Percentiles rank a stretch among this genome's conserved stretches.
Evolutionary conservation across 2,329 filamentous ascomycete genomes (phyloP).

Genomic region (Eurotiales sp.): DNA sequence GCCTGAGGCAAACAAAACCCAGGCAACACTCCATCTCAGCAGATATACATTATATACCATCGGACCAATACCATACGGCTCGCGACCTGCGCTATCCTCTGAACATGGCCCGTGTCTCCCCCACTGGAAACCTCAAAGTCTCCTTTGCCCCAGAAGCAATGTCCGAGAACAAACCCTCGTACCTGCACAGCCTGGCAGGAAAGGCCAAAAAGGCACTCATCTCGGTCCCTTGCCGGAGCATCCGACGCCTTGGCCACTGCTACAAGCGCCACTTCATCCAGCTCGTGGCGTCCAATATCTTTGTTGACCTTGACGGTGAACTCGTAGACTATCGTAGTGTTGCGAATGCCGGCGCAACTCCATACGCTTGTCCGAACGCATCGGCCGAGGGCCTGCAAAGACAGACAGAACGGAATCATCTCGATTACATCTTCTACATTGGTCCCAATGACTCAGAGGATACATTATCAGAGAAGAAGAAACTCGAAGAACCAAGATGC

Average conservation of each 20-base stretch:
- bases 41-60: no score
- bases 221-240: not conserved
- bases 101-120: constrained; percentile 12
- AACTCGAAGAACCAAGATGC: no score
- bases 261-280: constrained; percentile 8
- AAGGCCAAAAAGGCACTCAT: not conserved
- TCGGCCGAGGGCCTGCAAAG: constrained; percentile 1
- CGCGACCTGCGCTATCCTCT: not conserved
- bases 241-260: not conserved
- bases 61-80: not conserved
- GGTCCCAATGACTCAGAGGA: constrained; percentile 2
- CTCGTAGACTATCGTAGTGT: no score
- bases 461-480: no score
- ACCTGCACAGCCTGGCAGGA: not conserved
- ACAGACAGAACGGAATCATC: constrained; percentile 1
- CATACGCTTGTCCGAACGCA: not conserved
- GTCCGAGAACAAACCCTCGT: not conserved
- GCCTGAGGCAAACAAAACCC: no score
- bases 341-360: constrained; percentile 3
- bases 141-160: not conserved
- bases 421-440: constrained; percentile 3
- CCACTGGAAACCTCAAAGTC: constrained; percentile 3
- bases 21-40: no score
- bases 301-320: not conserved
- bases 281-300: not conserved